Conservation (phyloP, 2,329 filamentous ascomycete genomes). For the Hysterium pulicare region DNA sequence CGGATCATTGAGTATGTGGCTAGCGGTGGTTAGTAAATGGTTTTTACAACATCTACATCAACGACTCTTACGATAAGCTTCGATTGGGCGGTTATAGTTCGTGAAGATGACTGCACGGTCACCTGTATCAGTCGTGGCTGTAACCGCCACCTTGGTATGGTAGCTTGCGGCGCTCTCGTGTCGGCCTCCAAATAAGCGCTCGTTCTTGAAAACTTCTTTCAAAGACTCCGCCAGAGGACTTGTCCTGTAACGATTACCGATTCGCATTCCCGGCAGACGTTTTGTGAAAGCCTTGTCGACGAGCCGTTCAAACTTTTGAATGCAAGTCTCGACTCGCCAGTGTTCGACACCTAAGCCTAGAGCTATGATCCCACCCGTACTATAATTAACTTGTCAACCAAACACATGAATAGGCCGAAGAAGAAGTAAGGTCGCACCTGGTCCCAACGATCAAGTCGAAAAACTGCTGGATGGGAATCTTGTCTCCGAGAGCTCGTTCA, state of each 20-base stretch:
- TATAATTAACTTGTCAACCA: conserved; percentile 9
- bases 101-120: conserved; percentile 41
- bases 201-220: conserved; percentile 8
- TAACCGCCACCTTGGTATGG: conserved; percentile 33
- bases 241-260: conserved; percentile 30
- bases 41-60: too few relatives aligned
- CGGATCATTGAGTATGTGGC: too few relatives aligned
- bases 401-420: neutral
- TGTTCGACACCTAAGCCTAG: conserved; percentile 40
- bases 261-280: conserved; percentile 25
- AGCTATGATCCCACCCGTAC: conserved; percentile 46
- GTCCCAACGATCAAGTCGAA: conserved; percentile 46
- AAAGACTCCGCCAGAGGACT: conserved; percentile 37
- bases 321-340: conserved; percentile 39
- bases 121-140: conserved; percentile 38
- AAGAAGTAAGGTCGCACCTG: conserved; percentile 14
- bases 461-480: conserved; percentile 43
- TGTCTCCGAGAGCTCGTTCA: conserved; percentile 37
- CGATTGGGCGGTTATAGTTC: conserved; percentile 43
- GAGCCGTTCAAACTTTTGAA: conserved; percentile 36
- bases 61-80: conserved; percentile 32
- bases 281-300: conserved; percentile 43
- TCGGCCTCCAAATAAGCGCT: conserved; percentile 36
- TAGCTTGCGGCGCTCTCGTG: conserved; percentile 3
- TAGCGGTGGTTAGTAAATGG: too few relatives aligned